Conservation (phyloP, 2,329 filamentous ascomycete genomes). For the Beauveria caledonica region DNA sequence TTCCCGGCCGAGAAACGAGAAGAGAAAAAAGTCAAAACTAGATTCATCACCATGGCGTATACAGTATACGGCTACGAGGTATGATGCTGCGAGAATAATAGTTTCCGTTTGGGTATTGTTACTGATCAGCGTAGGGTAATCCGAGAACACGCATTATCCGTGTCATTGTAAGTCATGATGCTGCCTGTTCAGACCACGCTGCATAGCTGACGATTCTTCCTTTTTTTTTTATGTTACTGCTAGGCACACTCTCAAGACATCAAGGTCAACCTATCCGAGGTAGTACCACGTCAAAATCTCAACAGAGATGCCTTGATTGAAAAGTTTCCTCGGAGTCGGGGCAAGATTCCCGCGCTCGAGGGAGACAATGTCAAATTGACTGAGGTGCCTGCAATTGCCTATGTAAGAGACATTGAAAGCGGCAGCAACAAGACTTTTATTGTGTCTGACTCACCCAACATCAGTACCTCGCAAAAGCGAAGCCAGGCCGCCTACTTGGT, state of each 20-base stretch:
- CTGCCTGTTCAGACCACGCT: too few relatives aligned
- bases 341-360: constrained; percentile 8
- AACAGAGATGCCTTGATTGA: background rate
- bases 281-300: constrained; percentile 1
- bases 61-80: constrained; percentile 2
- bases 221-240: too few relatives aligned
- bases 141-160: background rate
- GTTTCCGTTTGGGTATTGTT: background rate
- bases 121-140: background rate
- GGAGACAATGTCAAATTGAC: background rate
- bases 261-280: background rate
- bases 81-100: background rate
- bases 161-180: background rate
- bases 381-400: background rate
- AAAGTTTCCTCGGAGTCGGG: background rate
- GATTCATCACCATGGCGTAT: background rate
- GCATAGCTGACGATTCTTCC: background rate
- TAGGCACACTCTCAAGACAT: background rate
- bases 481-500: background rate
- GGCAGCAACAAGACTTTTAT: background rate
- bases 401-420: background rate
- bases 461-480: background rate
- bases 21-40: background rate
- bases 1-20: background rate
- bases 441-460: background rate